Base-by-base conservation (phyloP, 345 rosid genomes). In the Salix exigua region DNA sequence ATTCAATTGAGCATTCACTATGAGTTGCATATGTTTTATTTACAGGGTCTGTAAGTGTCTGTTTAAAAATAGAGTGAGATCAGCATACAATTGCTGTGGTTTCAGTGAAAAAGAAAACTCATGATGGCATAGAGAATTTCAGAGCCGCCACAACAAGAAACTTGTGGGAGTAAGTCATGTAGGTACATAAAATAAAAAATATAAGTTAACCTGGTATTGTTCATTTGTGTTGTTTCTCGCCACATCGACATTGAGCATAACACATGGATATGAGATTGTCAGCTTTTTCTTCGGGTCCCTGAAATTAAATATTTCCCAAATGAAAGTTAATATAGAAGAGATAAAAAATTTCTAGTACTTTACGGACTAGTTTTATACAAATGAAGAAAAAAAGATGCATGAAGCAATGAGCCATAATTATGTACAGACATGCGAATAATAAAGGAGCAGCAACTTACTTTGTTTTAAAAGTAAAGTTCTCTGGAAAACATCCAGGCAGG, bases 1-100 rank as follows among this genome's bases (percentile, higher is more conserved):
- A 95, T 83, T 95, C 97, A 84, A 95, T 95, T 68, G 99, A 95
- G 87, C 99, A 95, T 87, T 95, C 99, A 75, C 97, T 95, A 71
- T 87, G 94, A 40, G 91, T 88, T 77, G 84, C 77, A 80, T 95
- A 95, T 64, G 85, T 88, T 83, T 95, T 95, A 78, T 81, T 85
- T 83, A 90, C 68, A 66, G 93, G 92, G 87, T 95, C 96, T 33
- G 73, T 81, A 38, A 95, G 97, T 30, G 94, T 93, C 99, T 94
- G 88, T 70, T 26, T 66, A 53, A 81, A 82, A 73, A 83, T 50
- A 71, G 61, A 71, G 69, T 64, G 44, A 83, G 75, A 61, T 71
- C 63, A 73, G 71, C 40, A 75, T 61, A 79, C 74, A 40, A 82
- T 23, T 58, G 48, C 6, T 25, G 19, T 18, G 72, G 53, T 73